A percentile compares a stretch with the other conserved stretches of the same genome.
phyloP scores from a whole-genome alignment of 169 alveolate genomes.

The Sarcocystis neurona region DNA sequence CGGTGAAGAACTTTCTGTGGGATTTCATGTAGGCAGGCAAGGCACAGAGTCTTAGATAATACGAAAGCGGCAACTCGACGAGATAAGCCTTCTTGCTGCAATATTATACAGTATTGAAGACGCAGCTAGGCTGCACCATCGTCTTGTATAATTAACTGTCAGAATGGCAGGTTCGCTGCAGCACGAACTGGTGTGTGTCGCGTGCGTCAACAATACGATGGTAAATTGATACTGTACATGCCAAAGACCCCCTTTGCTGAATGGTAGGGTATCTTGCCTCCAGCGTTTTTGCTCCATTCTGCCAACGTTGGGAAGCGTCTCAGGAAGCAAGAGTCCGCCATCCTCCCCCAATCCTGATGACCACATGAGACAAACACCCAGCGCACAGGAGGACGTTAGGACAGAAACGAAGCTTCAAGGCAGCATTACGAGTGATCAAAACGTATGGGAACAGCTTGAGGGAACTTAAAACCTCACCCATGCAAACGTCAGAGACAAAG shows the following conservation, averaged over 20 bases:
- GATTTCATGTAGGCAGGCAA: too few relatives aligned
- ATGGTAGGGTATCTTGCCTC: neutral
- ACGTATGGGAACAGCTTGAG: neutral
- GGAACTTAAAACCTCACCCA: too few relatives aligned
- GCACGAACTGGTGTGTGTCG: neutral
- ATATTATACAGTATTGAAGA: neutral
- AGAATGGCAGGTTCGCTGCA: neutral
- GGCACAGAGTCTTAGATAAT: too few relatives aligned
- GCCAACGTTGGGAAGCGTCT: conserved; percentile 13
- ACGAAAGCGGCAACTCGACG: too few relatives aligned
- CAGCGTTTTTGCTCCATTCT: neutral
- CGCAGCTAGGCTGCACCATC: neutral
- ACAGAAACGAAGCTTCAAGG: neutral
- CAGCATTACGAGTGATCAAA: neutral
- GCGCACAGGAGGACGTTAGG: neutral
- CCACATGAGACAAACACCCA: neutral
- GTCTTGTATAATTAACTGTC: neutral
- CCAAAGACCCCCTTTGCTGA: conserved; percentile 11
- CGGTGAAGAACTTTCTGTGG: too few relatives aligned
- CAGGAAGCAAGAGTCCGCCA: conserved; percentile 60
- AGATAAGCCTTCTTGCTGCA: neutral
- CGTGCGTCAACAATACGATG: neutral
- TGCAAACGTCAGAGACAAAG: neutral
- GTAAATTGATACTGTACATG: neutral
- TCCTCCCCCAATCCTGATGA: conserved; percentile 56